Conservation (phyloP, 192 early-diverging fungal genomes). For the Gigaspora rosea region DNA sequence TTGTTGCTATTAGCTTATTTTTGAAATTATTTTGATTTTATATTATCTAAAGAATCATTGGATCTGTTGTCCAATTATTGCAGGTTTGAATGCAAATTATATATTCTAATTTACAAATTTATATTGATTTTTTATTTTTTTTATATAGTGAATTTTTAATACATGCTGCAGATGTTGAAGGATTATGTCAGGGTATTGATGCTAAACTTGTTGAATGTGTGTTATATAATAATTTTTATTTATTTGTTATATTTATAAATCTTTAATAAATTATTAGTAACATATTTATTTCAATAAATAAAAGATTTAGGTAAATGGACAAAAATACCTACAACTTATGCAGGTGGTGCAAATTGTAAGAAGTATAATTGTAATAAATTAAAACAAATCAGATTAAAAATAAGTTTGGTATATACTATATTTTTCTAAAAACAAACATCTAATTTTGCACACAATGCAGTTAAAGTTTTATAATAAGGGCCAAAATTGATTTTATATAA, state of each 20-base stretch:
- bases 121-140: background rate
- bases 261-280: background rate
- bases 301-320: conserved; percentile 79
- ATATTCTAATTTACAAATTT: background rate
- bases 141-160: conserved; percentile 83
- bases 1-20: background rate
- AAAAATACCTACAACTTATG: conserved; percentile 90
- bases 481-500: too few relatives aligned
- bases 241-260: background rate
- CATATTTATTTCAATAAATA: background rate
- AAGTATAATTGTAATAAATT: background rate
- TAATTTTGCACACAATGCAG: too few relatives aligned
- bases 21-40: background rate
- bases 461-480: too few relatives aligned
- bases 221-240: background rate
- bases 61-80: conserved; percentile 59
- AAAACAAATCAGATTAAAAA: too few relatives aligned
- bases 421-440: too few relatives aligned
- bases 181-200: conserved; percentile 93
- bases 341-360: conserved; percentile 81
- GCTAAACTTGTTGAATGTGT: conserved; percentile 74
- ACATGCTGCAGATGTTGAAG: conserved; percentile 98
- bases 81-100: conserved; percentile 44
- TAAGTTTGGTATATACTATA: too few relatives aligned
- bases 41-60: conserved; percentile 48